phyloP scores from a whole-genome alignment of 2,329 filamentous ascomycete species.

The Neobulgaria alba region DNA sequence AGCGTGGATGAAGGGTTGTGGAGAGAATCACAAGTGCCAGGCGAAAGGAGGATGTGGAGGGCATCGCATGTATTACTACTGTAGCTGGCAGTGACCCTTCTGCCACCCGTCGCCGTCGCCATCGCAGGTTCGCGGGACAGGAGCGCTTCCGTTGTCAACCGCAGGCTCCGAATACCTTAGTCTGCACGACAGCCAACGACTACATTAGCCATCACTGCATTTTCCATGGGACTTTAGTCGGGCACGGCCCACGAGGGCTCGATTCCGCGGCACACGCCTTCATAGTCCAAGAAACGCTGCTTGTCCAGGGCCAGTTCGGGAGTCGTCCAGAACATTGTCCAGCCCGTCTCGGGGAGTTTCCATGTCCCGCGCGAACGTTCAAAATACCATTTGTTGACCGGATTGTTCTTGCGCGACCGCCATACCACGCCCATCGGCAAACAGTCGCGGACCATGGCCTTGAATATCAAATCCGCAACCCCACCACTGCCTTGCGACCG shows the following conservation, averaged over 20 bases:
- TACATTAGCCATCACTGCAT: no score
- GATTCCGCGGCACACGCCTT: conserved; percentile 61
- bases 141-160: no score
- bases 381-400: conserved; percentile 99
- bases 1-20: no score
- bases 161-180: no score
- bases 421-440: conserved; percentile 88
- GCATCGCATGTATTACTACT: no score
- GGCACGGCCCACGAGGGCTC: conserved; percentile 57
- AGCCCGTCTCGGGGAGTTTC: conserved; percentile 74
- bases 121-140: no score
- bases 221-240: no score
- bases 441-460: conserved; percentile 83
- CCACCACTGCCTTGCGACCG: conserved; percentile 83
- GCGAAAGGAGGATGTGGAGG: no score
- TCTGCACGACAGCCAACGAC: no score
- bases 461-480: conserved; percentile 93
- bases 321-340: conserved; percentile 99
- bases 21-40: no score
- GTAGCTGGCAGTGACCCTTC: no score
- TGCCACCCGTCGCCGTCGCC: no score
- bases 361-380: conserved; percentile 77
- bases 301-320: conserved; percentile 44
- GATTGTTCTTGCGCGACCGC: conserved; percentile 78
- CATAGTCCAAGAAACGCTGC: conserved; percentile 57